Base-by-base conservation (phyloP, 139 green algal species). In the Ostreobium quekettii region DNA sequence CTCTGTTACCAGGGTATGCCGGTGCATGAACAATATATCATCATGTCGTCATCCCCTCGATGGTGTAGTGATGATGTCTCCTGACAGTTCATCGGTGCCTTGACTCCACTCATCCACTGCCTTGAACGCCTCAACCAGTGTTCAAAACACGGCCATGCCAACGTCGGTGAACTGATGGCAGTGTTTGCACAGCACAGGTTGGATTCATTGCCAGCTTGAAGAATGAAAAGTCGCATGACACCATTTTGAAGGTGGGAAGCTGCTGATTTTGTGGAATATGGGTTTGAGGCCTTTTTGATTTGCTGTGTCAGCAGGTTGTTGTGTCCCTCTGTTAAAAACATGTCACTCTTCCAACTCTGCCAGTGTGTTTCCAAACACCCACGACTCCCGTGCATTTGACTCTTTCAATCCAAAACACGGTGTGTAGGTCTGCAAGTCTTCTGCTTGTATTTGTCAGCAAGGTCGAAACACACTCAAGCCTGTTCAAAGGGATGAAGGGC, bases 171-270 rank as follows among this genome's bases (percentile, higher is more conserved):
- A 53, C 57, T 15, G 32, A 32, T 46, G 33, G 22, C 32, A 22
- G 22, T 22, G 31, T 33, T 31, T 33, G 38, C 42, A 11, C 26
- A 8, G 7, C 19, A 70, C 76, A 96, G 89, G 89, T 99, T 2
- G 94, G 94, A 69, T 93, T 98, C 73, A 97, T 99, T 59, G 92
- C 95, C 49, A 95, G 73, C 72, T 74, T 98, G 26, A 91, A 91
- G 64, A 89, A 89, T 61, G 75, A 95, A 48, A 64, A 74, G 46
- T 93, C 73, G 72, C 95, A 99, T 75, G 8, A 53, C 4, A 90
- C 89, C 4, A 87, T 97, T n/a, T 60, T 98, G 2, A 67, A 87
- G 48, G 81, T 98, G 82, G 89, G 47, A 42, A 26, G 24, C 24
- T 66, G 24, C 59, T 46, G 11, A 33, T n/a, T 64, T 36, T 48